Percentiles rank a stretch among this genome's conserved stretches.
phyloP scores from a whole-genome alignment of 257 asterid species.

The Solanum virginianum region DNA sequence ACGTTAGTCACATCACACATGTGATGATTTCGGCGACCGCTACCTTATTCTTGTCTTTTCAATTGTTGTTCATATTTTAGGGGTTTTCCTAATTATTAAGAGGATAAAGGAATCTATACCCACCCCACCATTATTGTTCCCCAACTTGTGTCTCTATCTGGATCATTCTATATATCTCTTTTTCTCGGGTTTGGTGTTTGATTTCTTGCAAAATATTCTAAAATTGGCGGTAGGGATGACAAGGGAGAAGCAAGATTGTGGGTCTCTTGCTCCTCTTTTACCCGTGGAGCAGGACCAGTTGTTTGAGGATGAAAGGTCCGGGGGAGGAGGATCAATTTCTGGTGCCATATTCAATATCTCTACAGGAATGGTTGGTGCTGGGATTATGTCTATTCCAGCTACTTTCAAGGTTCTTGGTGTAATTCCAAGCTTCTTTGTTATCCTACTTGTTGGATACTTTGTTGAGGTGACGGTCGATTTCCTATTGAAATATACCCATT shows the following conservation, averaged over 20 bases:
- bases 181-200: background rate
- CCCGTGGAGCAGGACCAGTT: slow-evolving; percentile 16
- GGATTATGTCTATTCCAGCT: slow-evolving; percentile 95
- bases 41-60: background rate
- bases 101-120: background rate
- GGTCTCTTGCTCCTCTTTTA: slow-evolving; percentile 41
- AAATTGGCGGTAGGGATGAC: slow-evolving; percentile 7
- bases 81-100: background rate
- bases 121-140: background rate
- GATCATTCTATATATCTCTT: too few species aligned
- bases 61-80: background rate
- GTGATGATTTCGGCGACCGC: background rate
- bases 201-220: background rate
- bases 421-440: slow-evolving; percentile 61
- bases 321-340: slow-evolving; percentile 62
- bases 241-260: slow-evolving; percentile 15
- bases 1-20: background rate
- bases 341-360: slow-evolving; percentile 88
- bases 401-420: slow-evolving; percentile 83
- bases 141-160: background rate
- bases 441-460: slow-evolving; percentile 54
- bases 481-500: slow-evolving; percentile 52
- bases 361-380: slow-evolving; percentile 92
- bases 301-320: background rate
- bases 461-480: slow-evolving; percentile 96